Percentiles rank a stretch among this genome's conserved stretches.
phyloP scores from a whole-genome alignment of 306 rosid species.

The Crataegus laevigata region DNA sequence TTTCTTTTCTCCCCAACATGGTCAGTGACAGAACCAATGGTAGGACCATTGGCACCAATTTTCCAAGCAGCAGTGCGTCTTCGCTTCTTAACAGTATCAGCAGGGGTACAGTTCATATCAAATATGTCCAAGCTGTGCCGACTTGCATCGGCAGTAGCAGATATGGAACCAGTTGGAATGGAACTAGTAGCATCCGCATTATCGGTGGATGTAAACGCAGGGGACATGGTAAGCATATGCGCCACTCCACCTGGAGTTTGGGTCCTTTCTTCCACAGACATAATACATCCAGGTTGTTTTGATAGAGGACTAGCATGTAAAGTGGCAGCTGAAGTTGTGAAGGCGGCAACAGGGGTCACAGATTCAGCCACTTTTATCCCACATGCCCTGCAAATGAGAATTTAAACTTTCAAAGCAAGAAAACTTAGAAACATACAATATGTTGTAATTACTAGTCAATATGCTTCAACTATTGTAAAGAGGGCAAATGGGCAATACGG shows the following conservation, averaged over 20 bases:
- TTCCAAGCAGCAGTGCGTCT: constrained; percentile 36
- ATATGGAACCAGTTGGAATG: constrained; percentile 11
- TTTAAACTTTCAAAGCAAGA: constrained; percentile 3
- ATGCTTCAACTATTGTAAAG: neutral
- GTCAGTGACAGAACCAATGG: constrained; percentile 13
- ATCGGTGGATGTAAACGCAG: constrained; percentile 1
- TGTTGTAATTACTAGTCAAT: neutral
- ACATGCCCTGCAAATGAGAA: constrained; percentile 25
- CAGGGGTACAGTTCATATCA: constrained; percentile 42
- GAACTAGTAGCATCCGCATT: constrained; percentile 13
- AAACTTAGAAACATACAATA: neutral
- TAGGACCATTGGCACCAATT: constrained; percentile 22
- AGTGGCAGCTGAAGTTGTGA: constrained; percentile 2
- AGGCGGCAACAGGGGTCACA: constrained; percentile 19
- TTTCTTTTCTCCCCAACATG: constrained; percentile 24
- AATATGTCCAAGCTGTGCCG: neutral
- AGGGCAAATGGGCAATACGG: neutral
- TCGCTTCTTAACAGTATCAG: constrained; percentile 55
- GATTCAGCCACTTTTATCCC: constrained; percentile 35
- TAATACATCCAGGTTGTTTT: constrained; percentile 13
- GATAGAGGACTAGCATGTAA: neutral
- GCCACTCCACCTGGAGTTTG: neutral
- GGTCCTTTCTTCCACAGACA: neutral
- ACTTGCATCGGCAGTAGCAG: constrained; percentile 10
- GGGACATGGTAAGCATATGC: constrained; percentile 5